Conservation (phyloP, 2,329 filamentous ascomycete species). For the Periglandula ipomoeae region DNA sequence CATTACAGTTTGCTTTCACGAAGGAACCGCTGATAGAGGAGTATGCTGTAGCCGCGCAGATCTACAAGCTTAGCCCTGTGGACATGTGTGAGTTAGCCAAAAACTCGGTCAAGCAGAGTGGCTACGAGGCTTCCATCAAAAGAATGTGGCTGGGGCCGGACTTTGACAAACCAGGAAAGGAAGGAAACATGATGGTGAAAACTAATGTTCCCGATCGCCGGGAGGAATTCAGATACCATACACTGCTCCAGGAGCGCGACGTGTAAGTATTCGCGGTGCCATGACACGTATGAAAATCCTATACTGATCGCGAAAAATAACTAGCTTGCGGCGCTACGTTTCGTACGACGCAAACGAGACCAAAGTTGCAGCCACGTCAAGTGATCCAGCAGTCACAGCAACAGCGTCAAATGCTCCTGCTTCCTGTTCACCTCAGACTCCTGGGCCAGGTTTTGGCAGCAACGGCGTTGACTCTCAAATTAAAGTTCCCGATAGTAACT, state of each 20-base stretch:
- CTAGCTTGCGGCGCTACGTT: conserved; percentile 35
- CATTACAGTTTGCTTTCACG: conserved; percentile 94
- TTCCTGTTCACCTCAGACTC: neutral
- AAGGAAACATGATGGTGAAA: conserved; percentile 87
- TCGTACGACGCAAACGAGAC: conserved; percentile 21
- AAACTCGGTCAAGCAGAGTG: conserved; percentile 90
- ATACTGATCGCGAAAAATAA: neutral
- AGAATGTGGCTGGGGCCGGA: conserved; percentile 80
- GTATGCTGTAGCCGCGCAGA: conserved; percentile 95
- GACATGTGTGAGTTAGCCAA: conserved; percentile 99
- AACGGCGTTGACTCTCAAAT: neutral
- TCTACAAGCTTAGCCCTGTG: conserved; percentile 92
- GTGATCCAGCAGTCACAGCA: neutral
- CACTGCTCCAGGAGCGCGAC: conserved; percentile 69
- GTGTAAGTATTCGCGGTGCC: conserved; percentile 51
- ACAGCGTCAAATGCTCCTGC: neutral
- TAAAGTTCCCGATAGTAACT: neutral
- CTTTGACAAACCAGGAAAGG: conserved; percentile 68
- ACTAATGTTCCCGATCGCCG: conserved; percentile 93
- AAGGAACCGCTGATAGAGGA: conserved; percentile 98
- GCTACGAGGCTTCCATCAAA: conserved; percentile 84
- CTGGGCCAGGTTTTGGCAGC: neutral
- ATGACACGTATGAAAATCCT: conserved; percentile 3
- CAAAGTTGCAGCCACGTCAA: conserved; percentile 1
- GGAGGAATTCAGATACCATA: conserved; percentile 83